Percentiles rank a stretch among this genome's conserved stretches.
phyloP scores from a whole-genome alignment of 495 filamentous ascomycete genomes.

The Penicillium silybi region DNA sequence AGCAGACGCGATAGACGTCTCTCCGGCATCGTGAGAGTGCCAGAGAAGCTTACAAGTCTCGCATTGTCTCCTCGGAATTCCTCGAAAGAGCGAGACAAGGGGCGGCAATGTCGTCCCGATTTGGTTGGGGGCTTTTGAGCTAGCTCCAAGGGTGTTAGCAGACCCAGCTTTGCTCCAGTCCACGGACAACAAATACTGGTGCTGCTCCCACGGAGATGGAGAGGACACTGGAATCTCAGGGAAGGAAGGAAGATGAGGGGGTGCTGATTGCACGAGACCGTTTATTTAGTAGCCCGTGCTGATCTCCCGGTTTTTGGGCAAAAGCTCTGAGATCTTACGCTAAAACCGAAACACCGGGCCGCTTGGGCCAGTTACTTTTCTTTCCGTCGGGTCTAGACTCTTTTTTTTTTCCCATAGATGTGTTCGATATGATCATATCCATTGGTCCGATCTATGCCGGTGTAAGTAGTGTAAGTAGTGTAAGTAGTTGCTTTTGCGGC shows the following conservation, averaged over 20 bases:
- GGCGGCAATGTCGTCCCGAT: not conserved
- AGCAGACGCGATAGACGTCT: slow-evolving; percentile 32
- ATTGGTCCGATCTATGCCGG: not conserved
- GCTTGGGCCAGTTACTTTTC: not conserved
- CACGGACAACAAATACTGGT: not conserved
- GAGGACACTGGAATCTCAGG: not conserved
- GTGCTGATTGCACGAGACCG: slow-evolving; percentile 2
- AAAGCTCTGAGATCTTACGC: slow-evolving; percentile 5
- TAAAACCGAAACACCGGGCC: slow-evolving; percentile 12
- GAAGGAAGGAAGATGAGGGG: not conserved
- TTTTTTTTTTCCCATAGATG: not conserved
- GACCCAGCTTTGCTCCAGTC: not conserved
- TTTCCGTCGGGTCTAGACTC: not conserved
- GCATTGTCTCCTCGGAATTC: not conserved
- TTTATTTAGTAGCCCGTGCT: not conserved
- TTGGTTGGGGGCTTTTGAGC: slow-evolving; percentile 2
- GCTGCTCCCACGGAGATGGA: not conserved
- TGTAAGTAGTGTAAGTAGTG: not conserved
- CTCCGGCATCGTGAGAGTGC: slow-evolving; percentile 32
- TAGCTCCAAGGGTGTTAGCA: slow-evolving; percentile 1
- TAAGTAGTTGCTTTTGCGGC: not conserved
- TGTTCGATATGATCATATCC: not conserved
- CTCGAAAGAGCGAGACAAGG: not conserved
- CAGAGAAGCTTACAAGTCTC: not conserved
- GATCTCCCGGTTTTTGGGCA: slow-evolving; percentile 17